Evolutionary conservation across 768 basidiomycete species (phyloP), one percentile per base, ranked within the genome.

Genomic region (Fibroporia radiculosa): DNA sequence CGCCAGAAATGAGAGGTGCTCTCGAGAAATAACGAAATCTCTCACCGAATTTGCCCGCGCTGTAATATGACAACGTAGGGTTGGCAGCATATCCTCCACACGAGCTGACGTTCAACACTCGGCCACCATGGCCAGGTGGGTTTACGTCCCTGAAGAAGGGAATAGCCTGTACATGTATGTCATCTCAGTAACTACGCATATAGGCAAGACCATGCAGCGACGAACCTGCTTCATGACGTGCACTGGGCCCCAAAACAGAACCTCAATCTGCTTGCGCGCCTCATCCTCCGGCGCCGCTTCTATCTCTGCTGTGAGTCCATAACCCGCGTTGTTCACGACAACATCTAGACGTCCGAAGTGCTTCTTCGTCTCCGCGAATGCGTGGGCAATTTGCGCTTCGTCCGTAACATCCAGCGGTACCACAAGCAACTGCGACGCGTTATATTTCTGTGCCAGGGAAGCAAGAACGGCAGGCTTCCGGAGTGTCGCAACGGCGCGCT

Each of bases 181-280:
- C 35, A 18, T 18, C 11, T 31, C 29, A 31, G 29, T n/a, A 8
- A 8, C 29, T n/a, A 31, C 29, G 29, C 29, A 8, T 8, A 31
- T 8, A 31, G n/a, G 29, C 29, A n/a, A 31, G 29, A 31, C 10
- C 29, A n/a, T n/a, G 29, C 2, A 7, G 53, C 42, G 23, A 35
- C 42, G 29, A 19, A 66, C 70, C 59, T 66, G 57, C 43, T 50
- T 64, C 26, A 56, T 62, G 36, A 74, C 59, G 40, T 66, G 50
- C 4, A 63, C 69, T 0, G 70, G 65, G 0, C 68, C 72, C 69
- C 72, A 72, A 44, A 73, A 74, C 41, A 66, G 58, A 28, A 66
- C 61, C 42, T 73, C 72, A 28, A 74, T 65, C 14, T 65, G 42
- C 6, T 42, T 31, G 12, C 66, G 60, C 0, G 70, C 70, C 22